phyloP scores from a whole-genome alignment of 345 rosid genomes.

The Zanthoxylum bungeanum region DNA sequence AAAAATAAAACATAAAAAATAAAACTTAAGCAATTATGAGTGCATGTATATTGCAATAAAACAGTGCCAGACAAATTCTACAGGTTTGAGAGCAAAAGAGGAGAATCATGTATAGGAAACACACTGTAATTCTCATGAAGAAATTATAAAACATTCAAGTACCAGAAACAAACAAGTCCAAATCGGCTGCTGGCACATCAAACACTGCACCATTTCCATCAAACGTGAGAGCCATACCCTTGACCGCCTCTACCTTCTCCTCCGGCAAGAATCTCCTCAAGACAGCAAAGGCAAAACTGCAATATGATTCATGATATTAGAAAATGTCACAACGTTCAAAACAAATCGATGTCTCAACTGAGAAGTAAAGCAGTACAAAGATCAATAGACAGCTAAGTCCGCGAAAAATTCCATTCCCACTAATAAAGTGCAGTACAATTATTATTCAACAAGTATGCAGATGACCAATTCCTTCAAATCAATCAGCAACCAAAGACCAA shows the following conservation, averaged over 20 bases:
- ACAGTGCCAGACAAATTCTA: background rate
- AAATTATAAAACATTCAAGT: background rate
- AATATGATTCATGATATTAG: constrained; percentile 2
- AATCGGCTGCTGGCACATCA: constrained; percentile 62
- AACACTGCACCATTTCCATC: constrained; percentile 86
- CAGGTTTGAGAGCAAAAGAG: background rate
- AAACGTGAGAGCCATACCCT: constrained; percentile 74
- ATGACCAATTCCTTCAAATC: background rate
- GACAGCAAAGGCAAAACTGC: constrained; percentile 61
- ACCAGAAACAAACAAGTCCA: constrained; percentile 65
- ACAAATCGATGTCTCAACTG: background rate
- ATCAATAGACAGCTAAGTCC: background rate
- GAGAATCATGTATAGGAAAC: background rate
- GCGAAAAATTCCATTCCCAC: background rate
- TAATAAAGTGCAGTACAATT: too few relatives aligned
- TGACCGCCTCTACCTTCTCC: constrained; percentile 74
- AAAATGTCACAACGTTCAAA: background rate
- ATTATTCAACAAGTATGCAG: background rate
- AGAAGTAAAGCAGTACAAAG: background rate
- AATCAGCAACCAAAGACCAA: background rate
- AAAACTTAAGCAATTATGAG: background rate
- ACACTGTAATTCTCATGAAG: background rate
- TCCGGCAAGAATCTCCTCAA: constrained; percentile 88
- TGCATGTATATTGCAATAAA: background rate
- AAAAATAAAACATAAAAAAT: background rate